These are phyloP conservation scores for Cyclostephanos tholiformis DNA, from an alignment of 108 stramenopile genomes.

Conservation along the genomic window DNA sequence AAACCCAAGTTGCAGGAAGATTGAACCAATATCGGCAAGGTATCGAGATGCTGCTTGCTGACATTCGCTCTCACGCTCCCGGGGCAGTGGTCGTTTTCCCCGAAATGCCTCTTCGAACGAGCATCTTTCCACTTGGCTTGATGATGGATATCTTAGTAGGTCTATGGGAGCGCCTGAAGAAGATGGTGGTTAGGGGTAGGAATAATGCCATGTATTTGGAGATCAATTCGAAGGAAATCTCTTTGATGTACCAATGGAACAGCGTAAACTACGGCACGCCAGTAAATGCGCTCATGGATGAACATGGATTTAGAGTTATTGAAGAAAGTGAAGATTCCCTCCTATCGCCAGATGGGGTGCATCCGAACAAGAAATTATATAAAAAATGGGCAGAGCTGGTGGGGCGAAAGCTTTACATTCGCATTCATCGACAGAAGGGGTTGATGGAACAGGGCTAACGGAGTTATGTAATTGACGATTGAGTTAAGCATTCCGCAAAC, in stretches of 20 bases:
- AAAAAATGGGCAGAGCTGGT: constrained; percentile 34
- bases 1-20: constrained; percentile 9
- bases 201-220: constrained; percentile 55
- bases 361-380: constrained; percentile 70
- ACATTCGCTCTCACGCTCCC: constrained; percentile 54
- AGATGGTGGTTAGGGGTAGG: constrained; percentile 44
- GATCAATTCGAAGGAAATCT: constrained; percentile 49
- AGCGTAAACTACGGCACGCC: neutral
- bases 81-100: constrained; percentile 57
- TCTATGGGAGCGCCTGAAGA: constrained; percentile 73
- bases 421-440: constrained; percentile 7
- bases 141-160: constrained; percentile 62
- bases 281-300: constrained; percentile 19
- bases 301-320: constrained; percentile 11
- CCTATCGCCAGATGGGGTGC: constrained; percentile 64
- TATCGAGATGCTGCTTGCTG: constrained; percentile 46
- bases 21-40: constrained; percentile 45
- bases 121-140: constrained; percentile 65
- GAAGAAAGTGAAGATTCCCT: constrained; percentile 14
- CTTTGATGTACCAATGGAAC: constrained; percentile 50
- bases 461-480: too few species aligned
- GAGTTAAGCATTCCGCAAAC: neutral
- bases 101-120: constrained; percentile 62
- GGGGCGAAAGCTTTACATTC: constrained; percentile 1
- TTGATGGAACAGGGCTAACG: constrained; percentile 6